These are phyloP conservation scores for Trichothecium sympodiale DNA, from an alignment of 2,329 filamentous ascomycete genomes.

Conservation along the genomic window DNA sequence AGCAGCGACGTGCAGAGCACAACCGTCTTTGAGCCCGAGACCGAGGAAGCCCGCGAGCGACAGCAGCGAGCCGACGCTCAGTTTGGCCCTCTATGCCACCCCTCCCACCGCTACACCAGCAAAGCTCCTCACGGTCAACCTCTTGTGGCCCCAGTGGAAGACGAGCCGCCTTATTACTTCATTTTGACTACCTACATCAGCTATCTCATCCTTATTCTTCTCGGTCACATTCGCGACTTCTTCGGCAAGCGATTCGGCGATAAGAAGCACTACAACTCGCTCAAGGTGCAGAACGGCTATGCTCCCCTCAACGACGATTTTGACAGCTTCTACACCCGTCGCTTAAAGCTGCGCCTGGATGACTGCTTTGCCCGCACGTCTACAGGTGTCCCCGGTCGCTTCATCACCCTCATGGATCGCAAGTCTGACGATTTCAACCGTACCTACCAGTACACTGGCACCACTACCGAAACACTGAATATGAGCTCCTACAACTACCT, in stretches of 20 bases:
- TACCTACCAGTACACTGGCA: conserved; percentile 80
- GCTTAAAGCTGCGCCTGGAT: conserved; percentile 88
- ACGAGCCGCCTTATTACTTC: conserved; percentile 94
- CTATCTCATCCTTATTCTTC: conserved; percentile 89
- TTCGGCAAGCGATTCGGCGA: conserved; percentile 93
- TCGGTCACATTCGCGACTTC: conserved; percentile 92
- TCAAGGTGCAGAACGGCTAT: conserved; percentile 78
- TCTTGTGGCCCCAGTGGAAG: conserved; percentile 75
- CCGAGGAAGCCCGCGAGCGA: conserved; percentile 68
- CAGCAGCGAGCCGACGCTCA: conserved; percentile 75
- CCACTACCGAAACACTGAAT: conserved; percentile 88
- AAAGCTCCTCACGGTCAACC: conserved; percentile 66
- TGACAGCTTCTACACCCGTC: conserved; percentile 93
- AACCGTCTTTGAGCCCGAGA: conserved; percentile 74
- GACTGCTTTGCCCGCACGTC: conserved; percentile 92
- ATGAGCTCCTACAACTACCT: conserved; percentile 99
- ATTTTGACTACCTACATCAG: conserved; percentile 97
- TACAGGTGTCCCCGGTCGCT: conserved; percentile 87
- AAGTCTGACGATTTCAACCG: conserved; percentile 85
- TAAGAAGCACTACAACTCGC: conserved; percentile 68
- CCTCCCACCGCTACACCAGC: conserved; percentile 80
- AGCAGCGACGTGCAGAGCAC: conserved; percentile 58
- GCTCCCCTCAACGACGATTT: conserved; percentile 96
- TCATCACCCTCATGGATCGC: conserved; percentile 85
- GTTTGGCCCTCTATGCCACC: conserved; percentile 75